These are phyloP conservation scores for Arabis alpina DNA, from an alignment of 345 rosid genomes.

Conservation along the genomic window DNA sequence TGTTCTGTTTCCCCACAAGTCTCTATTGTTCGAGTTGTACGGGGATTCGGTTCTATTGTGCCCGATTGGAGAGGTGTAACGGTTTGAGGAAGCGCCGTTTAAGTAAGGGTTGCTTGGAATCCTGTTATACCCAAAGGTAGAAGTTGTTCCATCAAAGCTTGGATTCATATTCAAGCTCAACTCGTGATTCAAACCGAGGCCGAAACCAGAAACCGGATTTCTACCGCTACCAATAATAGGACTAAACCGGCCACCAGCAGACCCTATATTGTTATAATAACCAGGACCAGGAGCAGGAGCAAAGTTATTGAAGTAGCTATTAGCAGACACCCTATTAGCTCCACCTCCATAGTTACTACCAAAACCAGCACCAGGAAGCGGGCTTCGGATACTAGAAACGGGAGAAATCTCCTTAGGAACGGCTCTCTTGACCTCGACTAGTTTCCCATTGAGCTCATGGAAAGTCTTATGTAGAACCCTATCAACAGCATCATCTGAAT, in stretches of 20 bases:
- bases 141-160: slow-evolving; percentile 50
- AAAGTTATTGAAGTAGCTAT: slow-evolving; percentile 64
- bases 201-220: slow-evolving; percentile 55
- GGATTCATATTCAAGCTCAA: slow-evolving; percentile 54
- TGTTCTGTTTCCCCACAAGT: slow-evolving; percentile 81
- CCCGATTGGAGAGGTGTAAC: slow-evolving; percentile 73
- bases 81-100: slow-evolving; percentile 56
- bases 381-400: slow-evolving; percentile 60
- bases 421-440: slow-evolving; percentile 97
- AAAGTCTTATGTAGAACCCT: slow-evolving; percentile 81
- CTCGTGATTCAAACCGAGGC: slow-evolving; percentile 71
- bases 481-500: slow-evolving; percentile 88
- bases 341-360: slow-evolving; percentile 50
- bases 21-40: slow-evolving; percentile 56
- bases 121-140: slow-evolving; percentile 62
- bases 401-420: slow-evolving; percentile 86
- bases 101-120: slow-evolving; percentile 53
- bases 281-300: slow-evolving; percentile 50
- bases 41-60: slow-evolving; percentile 58
- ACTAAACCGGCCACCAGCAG: slow-evolving; percentile 67
- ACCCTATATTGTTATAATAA: slow-evolving; percentile 59
- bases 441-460: slow-evolving; percentile 93
- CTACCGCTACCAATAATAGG: slow-evolving; percentile 61
- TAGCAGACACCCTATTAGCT: slow-evolving; percentile 50
- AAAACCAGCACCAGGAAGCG: slow-evolving; percentile 47